These are phyloP conservation scores for Colletotrichum phormii DNA, from an alignment of 2,329 filamentous ascomycete genomes.

Conservation along the genomic window DNA sequence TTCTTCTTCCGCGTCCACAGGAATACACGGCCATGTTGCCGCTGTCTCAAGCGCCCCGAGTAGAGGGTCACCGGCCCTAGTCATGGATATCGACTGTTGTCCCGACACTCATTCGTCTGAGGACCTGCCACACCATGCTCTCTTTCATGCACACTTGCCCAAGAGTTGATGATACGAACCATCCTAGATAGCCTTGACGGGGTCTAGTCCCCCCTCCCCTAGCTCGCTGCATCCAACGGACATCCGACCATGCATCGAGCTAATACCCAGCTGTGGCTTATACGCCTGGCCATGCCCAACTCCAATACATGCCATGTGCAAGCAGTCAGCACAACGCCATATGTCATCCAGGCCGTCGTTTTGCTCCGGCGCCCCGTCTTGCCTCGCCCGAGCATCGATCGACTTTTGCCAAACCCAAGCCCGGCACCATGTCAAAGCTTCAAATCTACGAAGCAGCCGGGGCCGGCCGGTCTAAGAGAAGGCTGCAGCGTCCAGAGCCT, in stretches of 20 bases:
- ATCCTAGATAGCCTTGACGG: constrained; percentile 18
- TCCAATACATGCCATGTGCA: constrained; percentile 26
- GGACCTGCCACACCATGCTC: neutral
- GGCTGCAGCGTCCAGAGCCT: neutral
- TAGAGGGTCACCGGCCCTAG: neutral
- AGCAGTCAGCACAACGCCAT: constrained; percentile 27
- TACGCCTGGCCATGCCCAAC: constrained; percentile 17
- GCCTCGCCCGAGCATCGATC: constrained; percentile 20
- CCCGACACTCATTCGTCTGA: constrained; percentile 15
- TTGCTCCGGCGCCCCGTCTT: constrained; percentile 4
- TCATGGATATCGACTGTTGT: constrained; percentile 1
- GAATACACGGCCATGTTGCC: neutral
- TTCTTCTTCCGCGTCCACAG: neutral
- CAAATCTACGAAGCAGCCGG: constrained; percentile 28
- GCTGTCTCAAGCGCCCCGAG: constrained; percentile 9
- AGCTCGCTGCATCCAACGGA: constrained; percentile 26
- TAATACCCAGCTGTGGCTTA: constrained; percentile 20
- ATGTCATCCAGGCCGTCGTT: constrained; percentile 24
- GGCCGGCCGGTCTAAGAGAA: neutral
- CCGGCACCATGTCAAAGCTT: constrained; percentile 28
- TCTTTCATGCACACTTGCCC: neutral
- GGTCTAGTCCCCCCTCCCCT: constrained; percentile 9
- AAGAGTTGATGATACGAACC: neutral
- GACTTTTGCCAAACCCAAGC: constrained; percentile 6
- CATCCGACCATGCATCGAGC: constrained; percentile 28